These are phyloP conservation scores for Aschersonia sp. DNA, from an alignment of 2,329 filamentous ascomycete species.

Conservation along the genomic window DNA sequence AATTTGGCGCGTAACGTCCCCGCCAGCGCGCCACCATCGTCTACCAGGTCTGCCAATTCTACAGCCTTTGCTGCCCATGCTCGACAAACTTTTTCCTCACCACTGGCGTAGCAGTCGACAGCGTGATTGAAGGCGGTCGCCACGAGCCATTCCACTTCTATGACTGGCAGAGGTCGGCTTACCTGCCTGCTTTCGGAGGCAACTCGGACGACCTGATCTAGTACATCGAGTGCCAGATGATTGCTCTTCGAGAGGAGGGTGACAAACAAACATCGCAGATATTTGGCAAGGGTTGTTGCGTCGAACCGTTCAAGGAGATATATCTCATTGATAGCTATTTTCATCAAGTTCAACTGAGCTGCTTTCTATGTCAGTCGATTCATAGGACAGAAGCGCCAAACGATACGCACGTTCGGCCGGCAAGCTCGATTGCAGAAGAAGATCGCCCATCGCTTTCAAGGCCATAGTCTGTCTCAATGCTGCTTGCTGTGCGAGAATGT, in stretches of 20 bases:
- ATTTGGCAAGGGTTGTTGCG: constrained; percentile 50
- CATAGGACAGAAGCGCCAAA: not conserved
- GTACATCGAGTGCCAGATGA: constrained; percentile 38
- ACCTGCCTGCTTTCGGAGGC: constrained; percentile 31
- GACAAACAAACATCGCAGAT: constrained; percentile 66
- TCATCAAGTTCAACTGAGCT: constrained; percentile 40
- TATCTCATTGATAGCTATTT: constrained; percentile 56
- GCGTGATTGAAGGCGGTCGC: constrained; percentile 55
- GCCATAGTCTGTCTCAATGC: constrained; percentile 27
- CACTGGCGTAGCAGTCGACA: constrained; percentile 46
- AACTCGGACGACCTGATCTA: constrained; percentile 46
- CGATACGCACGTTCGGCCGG: constrained; percentile 30
- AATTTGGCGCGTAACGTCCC: constrained; percentile 28
- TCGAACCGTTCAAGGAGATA: constrained; percentile 43
- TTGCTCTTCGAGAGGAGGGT: constrained; percentile 44
- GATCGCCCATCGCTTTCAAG: constrained; percentile 52
- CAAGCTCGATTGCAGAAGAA: constrained; percentile 37
- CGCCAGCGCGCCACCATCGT: constrained; percentile 36
- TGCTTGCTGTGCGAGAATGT: constrained; percentile 39
- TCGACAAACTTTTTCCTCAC: constrained; percentile 38
- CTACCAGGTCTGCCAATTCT: constrained; percentile 41
- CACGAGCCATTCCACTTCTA: constrained; percentile 66
- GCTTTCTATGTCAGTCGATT: not conserved
- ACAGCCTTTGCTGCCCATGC: constrained; percentile 51
- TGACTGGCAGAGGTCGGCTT: constrained; percentile 40